phyloP scores from a whole-genome alignment of 352 stramenopile species.

The Pythium sukuiense region DNA sequence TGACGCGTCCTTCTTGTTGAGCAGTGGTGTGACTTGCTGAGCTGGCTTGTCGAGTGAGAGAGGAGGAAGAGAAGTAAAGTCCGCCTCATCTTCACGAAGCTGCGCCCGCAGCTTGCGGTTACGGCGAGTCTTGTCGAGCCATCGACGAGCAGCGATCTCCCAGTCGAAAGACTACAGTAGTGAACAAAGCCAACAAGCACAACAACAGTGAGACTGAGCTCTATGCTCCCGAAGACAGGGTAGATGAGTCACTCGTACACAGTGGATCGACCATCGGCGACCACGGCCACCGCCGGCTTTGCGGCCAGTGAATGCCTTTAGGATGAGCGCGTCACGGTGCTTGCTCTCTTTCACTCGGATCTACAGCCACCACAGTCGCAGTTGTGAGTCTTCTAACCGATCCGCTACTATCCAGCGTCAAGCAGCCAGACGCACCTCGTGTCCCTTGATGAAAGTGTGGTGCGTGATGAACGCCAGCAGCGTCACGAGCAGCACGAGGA shows the following conservation, averaged over 20 bases:
- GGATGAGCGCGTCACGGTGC: conserved; percentile 38
- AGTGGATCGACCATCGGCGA: conserved; percentile 69
- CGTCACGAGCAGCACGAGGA: conserved; percentile 72
- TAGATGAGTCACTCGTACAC: conserved; percentile 31
- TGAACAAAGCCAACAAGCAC: neutral
- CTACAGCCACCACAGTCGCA: conserved; percentile 7
- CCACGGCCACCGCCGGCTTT: conserved; percentile 42
- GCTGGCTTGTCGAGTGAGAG: conserved; percentile 19
- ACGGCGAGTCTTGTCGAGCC: conserved; percentile 59
- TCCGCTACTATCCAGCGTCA: neutral
- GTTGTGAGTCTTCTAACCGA: no score
- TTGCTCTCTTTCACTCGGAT: conserved; percentile 62
- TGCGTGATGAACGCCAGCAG: conserved; percentile 75
- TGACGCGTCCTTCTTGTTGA: neutral
- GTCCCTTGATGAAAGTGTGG: conserved; percentile 68
- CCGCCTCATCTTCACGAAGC: conserved; percentile 48
- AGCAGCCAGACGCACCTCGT: conserved; percentile 26
- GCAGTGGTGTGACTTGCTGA: conserved; percentile 4
- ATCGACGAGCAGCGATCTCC: conserved; percentile 55
- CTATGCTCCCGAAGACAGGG: no score
- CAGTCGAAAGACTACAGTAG: conserved; percentile 56
- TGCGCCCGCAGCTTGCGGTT: conserved; percentile 55
- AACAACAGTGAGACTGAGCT: no score
- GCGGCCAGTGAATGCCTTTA: conserved; percentile 51
- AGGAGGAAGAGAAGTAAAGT: conserved; percentile 59